A percentile compares a stretch with the other conserved stretches of the same genome.
phyloP scores from a whole-genome alignment of 768 basidiomycete genomes.

The Leucogyrophana mollusca region DNA sequence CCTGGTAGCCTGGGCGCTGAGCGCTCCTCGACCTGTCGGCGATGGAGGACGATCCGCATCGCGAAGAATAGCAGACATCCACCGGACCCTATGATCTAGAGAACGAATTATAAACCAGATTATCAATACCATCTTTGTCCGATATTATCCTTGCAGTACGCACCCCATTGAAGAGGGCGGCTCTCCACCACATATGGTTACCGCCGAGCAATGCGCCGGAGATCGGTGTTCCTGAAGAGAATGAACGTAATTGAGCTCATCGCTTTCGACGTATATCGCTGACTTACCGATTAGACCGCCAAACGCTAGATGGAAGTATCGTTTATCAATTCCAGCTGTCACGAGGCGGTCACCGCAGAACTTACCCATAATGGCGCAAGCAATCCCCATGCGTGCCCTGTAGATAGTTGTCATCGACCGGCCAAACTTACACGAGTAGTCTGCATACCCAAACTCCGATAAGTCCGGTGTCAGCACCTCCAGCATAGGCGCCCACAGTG shows the following conservation, averaged over 20 bases:
- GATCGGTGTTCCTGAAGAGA: conserved; percentile 51
- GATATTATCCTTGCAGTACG: conserved; percentile 6
- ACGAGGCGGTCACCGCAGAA: conserved; percentile 4
- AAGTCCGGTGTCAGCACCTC: conserved; percentile 43
- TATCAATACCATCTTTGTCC: neutral
- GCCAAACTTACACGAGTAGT: no score
- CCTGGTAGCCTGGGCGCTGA: no score
- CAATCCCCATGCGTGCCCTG: conserved; percentile 47
- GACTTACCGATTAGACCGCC: conserved; percentile 21
- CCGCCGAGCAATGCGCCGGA: conserved; percentile 53
- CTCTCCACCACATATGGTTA: conserved; percentile 57
- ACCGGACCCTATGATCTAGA: no score
- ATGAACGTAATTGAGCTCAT: conserved; percentile 18
- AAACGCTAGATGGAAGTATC: conserved; percentile 9
- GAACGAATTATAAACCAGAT: no score
- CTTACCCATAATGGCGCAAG: conserved; percentile 46
- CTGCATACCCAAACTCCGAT: conserved; percentile 49
- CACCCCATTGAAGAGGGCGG: conserved; percentile 52
- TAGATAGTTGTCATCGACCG: neutral
- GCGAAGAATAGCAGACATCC: neutral
- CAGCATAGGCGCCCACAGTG: conserved; percentile 43
- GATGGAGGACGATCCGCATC: neutral
- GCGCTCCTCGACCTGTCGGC: neutral
- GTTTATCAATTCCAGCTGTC: no score
- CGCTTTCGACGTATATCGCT: neutral